These are phyloP conservation scores for Fusarium odoratissimum DNA, from an alignment of 2,329 filamentous ascomycete species.

Conservation along the genomic window DNA sequence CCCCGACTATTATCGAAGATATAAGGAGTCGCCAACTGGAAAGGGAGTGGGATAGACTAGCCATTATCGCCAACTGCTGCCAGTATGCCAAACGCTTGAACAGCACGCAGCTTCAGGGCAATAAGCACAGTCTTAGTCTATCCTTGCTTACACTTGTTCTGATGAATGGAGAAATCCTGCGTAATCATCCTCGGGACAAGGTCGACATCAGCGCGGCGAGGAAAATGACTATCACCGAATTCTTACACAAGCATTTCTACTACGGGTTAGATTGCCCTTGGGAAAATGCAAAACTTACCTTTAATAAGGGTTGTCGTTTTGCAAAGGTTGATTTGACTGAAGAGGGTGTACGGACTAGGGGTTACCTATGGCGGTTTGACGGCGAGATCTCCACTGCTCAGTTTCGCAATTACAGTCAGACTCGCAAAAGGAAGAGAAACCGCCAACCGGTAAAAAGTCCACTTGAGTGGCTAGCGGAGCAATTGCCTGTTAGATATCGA, in stretches of 20 bases:
- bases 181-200: fast-evolving
- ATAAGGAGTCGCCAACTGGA: fast-evolving
- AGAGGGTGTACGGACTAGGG: background rate
- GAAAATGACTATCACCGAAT: fast-evolving
- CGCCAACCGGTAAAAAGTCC: fast-evolving
- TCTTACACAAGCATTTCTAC: background rate
- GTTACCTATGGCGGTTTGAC: background rate
- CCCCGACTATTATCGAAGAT: background rate
- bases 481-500: background rate
- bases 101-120: fast-evolving
- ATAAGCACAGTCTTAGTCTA: background rate
- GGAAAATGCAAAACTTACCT: background rate
- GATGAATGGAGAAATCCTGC: background rate
- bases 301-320: background rate
- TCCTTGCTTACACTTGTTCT: background rate
- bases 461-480: background rate
- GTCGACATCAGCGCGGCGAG: fast-evolving
- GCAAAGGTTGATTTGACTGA: fast-evolving
- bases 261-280: fast-evolving
- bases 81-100: background rate
- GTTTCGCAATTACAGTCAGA: fast-evolving
- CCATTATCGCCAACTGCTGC: background rate
- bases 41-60: background rate
- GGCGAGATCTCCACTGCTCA: fast-evolving
- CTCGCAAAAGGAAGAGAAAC: fast-evolving